phyloP scores from a whole-genome alignment of 257 asterid species.

The Plantago ovata region DNA sequence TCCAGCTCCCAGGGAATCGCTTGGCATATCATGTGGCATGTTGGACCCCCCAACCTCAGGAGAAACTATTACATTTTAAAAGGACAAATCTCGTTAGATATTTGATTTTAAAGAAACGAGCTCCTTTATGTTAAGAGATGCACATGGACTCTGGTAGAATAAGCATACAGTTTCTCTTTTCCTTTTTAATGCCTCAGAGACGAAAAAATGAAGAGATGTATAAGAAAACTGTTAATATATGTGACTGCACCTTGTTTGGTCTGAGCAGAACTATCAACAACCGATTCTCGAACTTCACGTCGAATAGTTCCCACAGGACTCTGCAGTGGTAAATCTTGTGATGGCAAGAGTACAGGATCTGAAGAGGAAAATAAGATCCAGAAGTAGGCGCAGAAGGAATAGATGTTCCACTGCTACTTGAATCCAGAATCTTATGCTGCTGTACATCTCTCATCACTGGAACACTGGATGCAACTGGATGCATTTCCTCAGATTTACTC shows the following conservation, averaged over 20 bases:
- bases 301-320: constrained; percentile 34
- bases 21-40: constrained; percentile 39
- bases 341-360: constrained; percentile 36
- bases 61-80: constrained; percentile 28
- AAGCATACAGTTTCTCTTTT: constrained; percentile 24
- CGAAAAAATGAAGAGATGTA: too few relatives aligned
- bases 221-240: too few relatives aligned
- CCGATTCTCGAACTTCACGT: constrained; percentile 33
- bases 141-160: neutral
- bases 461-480: constrained; percentile 24
- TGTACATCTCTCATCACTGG: constrained; percentile 24
- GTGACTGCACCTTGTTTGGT: constrained; percentile 28
- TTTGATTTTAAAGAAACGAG: neutral
- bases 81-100: too few relatives aligned
- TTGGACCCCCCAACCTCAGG: constrained; percentile 39
- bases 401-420: constrained; percentile 24
- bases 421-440: constrained; percentile 30
- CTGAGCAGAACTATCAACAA: constrained; percentile 34
- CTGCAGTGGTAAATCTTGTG: constrained; percentile 40
- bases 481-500: constrained; percentile 35
- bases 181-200: too few relatives aligned
- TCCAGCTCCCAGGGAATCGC: constrained; percentile 42
- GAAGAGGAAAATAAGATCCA: constrained; percentile 41
- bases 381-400: constrained; percentile 37
- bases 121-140: too few relatives aligned